Evolutionary conservation across 495 filamentous ascomycete species (phyloP).

Genomic region (Poronia punctata): DNA sequence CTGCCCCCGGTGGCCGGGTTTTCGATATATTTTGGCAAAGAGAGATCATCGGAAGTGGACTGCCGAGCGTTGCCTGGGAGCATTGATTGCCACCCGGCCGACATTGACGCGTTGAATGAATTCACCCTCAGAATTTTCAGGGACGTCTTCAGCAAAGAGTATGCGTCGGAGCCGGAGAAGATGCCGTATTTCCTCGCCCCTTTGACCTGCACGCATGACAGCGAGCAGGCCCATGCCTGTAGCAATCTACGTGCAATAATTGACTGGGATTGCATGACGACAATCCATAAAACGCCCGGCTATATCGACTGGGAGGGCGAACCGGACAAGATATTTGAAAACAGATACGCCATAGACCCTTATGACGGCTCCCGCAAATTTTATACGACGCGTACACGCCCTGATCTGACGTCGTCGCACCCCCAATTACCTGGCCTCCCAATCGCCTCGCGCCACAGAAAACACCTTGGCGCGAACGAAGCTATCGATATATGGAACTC

Average conservation of each 20-base stretch:
- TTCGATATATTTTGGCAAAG: conserved; percentile 58
- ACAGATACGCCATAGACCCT: conserved; percentile 65
- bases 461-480: conserved; percentile 7
- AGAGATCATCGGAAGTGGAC: conserved; percentile 50
- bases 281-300: conserved; percentile 22
- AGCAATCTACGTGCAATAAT: conserved; percentile 38
- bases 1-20: conserved; percentile 64
- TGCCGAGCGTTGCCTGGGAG: conserved; percentile 28
- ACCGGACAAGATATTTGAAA: conserved; percentile 48
- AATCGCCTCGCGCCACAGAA: conserved; percentile 17
- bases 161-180: conserved; percentile 51
- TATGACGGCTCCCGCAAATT: conserved; percentile 66
- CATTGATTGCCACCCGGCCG: conserved; percentile 34
- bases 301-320: conserved; percentile 45
- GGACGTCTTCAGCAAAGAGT: conserved; percentile 88
- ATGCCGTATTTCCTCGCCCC: conserved; percentile 88
- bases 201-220: conserved; percentile 25
- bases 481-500: conserved; percentile 35
- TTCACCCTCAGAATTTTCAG: conserved; percentile 73
- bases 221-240: conserved; percentile 16
- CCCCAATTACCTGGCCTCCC: conserved; percentile 30
- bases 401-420: conserved; percentile 39
- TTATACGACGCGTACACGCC: conserved; percentile 37
- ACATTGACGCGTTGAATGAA: conserved; percentile 46
- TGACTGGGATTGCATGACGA: conserved; percentile 58